Percentiles rank a stretch among this genome's conserved stretches.
Evolutionary conservation across 1,284 basidiomycete genomes (phyloP).

Genomic region (Leccinum variabile): DNA sequence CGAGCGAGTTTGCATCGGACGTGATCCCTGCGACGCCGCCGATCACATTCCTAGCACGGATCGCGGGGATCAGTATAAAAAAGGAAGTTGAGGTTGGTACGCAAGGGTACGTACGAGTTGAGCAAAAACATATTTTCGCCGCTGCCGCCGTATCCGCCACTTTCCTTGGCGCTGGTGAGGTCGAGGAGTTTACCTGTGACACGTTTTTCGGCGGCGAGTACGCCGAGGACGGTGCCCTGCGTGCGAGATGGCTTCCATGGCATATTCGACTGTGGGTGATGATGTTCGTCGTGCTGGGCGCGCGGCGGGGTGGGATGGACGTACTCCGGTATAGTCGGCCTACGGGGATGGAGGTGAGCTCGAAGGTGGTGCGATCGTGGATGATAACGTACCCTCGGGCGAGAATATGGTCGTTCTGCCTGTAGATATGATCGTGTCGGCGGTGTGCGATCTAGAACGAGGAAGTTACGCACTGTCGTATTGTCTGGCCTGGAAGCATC

Average conservation of each 20-base stretch:
- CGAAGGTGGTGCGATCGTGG: conserved; percentile 7
- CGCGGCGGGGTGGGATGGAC: conserved; percentile 26
- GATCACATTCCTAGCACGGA: conserved; percentile 79
- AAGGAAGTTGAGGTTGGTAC: background rate
- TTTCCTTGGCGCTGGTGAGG: conserved; percentile 80
- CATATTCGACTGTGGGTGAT: conserved; percentile 82
- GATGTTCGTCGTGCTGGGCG: conserved; percentile 1
- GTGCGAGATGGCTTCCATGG: conserved; percentile 98
- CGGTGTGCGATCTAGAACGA: background rate
- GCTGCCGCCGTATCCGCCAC: conserved; percentile 83
- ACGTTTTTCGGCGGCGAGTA: conserved; percentile 95
- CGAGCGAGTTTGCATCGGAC: conserved; percentile 96
- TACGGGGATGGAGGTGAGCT: conserved; percentile 33
- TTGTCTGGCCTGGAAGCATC: too few relatives aligned
- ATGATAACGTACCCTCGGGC: background rate
- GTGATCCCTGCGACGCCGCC: conserved; percentile 95
- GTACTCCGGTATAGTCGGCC: conserved; percentile 90
- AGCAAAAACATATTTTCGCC: conserved; percentile 97
- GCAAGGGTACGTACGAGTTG: conserved; percentile 66
- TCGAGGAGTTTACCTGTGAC: conserved; percentile 98
- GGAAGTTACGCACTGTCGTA: background rate
- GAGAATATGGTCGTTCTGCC: conserved; percentile 93
- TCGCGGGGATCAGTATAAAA: background rate
- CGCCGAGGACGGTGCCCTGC: conserved; percentile 92
- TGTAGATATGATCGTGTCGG: conserved; percentile 36